phyloP scores from a whole-genome alignment of 176 grass and related monocot species.

The Bothriochloa decipiens region DNA sequence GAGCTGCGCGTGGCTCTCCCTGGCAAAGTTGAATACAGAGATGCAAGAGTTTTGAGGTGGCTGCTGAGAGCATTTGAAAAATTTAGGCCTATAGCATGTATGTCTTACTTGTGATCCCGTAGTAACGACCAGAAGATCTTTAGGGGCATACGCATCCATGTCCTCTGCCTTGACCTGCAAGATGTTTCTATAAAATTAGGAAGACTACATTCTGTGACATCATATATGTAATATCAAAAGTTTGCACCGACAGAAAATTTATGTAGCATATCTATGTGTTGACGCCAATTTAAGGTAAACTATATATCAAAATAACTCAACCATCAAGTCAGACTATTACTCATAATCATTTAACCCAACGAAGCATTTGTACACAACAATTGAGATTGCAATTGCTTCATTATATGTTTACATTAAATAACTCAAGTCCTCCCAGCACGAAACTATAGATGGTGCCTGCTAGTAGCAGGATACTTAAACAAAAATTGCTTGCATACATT shows the following conservation, averaged over 20 bases:
- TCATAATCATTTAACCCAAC: conserved; percentile 5
- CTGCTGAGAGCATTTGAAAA: conserved; percentile 29
- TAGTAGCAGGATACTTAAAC: not conserved
- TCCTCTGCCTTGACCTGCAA: conserved; percentile 95
- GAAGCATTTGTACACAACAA: not conserved
- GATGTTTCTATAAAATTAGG: conserved; percentile 35
- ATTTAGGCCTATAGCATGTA: conserved; percentile 26
- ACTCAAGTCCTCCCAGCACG: not conserved
- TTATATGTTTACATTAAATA: conserved; percentile 2
- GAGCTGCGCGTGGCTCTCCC: conserved; percentile 92
- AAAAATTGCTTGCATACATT: not conserved
- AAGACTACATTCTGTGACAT: conserved; percentile 34
- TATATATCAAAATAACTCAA: conserved; percentile 15
- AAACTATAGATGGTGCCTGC: not conserved
- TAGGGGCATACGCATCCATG: conserved; percentile 89
- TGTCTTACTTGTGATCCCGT: conserved; percentile 97
- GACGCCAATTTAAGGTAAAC: conserved; percentile 8
- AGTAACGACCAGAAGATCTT: conserved; percentile 94
- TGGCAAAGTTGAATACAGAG: conserved; percentile 51
- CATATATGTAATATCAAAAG: conserved; percentile 28
- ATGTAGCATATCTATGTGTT: not conserved
- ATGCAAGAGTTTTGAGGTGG: conserved; percentile 42
- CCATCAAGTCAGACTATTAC: conserved; percentile 31
- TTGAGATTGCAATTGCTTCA: not conserved
- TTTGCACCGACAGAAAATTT: not conserved